These are phyloP conservation scores for Tuber melanosporum DNA, from an alignment of 495 filamentous ascomycete genomes.

Conservation along the genomic window DNA sequence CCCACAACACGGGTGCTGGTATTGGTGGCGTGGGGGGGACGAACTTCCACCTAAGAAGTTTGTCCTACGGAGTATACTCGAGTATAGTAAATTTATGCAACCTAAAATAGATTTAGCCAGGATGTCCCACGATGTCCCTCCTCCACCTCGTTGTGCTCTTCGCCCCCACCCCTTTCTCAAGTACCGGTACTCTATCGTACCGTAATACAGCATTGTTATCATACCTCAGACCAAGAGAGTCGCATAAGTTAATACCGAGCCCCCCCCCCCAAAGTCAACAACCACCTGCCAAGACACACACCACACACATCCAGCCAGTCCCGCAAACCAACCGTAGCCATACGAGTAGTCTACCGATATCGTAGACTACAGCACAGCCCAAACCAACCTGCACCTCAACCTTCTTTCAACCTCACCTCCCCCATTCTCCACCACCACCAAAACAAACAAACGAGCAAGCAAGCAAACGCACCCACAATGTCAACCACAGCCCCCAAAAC, in stretches of 20 bases:
- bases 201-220: neutral
- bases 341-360: too few relatives aligned
- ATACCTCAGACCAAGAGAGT: neutral
- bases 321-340: too few relatives aligned
- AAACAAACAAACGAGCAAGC: neutral
- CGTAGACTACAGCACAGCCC: neutral
- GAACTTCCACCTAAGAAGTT: neutral
- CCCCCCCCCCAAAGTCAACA: neutral
- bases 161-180: neutral
- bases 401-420: neutral
- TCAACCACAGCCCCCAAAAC: slow-evolving; percentile 1
- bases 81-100: neutral
- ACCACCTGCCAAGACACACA: neutral
- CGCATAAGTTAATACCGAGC: neutral
- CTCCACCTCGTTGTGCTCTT: neutral
- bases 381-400: neutral
- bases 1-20: neutral
- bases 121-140: neutral
- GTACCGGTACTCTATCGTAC: too few relatives aligned
- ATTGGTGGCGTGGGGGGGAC: neutral
- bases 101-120: neutral
- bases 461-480: slow-evolving; percentile 2
- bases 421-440: neutral
- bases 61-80: neutral
- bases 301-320: neutral